These are phyloP conservation scores for Tylopilus vinaceipallidus DNA, from an alignment of 768 basidiomycete species.

Conservation along the genomic window DNA sequence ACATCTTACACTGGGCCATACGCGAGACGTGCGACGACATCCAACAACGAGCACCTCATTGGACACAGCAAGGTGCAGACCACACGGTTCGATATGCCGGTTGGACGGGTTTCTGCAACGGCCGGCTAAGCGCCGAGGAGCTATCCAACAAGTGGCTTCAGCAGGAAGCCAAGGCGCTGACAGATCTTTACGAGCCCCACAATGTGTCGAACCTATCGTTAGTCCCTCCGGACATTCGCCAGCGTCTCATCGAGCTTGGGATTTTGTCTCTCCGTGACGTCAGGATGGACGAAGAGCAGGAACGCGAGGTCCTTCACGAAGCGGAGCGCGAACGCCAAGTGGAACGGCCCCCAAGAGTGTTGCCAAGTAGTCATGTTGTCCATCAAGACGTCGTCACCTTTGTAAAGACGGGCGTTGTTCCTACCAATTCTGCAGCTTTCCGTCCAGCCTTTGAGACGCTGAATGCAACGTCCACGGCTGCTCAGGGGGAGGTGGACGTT, in stretches of 20 bases:
- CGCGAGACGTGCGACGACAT: constrained; percentile 43
- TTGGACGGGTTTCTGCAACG: constrained; percentile 15
- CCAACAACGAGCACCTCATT: constrained; percentile 38
- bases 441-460: constrained; percentile 14
- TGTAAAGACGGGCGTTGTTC: constrained; percentile 30
- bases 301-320: constrained; percentile 47
- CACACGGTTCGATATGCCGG: constrained; percentile 14
- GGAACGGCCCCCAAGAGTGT: constrained; percentile 33
- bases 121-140: neutral
- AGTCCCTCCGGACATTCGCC: constrained; percentile 9
- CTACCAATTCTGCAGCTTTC: constrained; percentile 18
- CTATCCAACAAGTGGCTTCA: constrained; percentile 36
- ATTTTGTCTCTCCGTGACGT: constrained; percentile 13
- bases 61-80: constrained; percentile 39
- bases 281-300: constrained; percentile 47
- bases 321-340: constrained; percentile 41
- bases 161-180: constrained; percentile 38
- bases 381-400: constrained; percentile 22
- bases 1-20: constrained; percentile 47
- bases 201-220: neutral
- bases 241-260: constrained; percentile 18
- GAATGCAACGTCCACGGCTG: neutral
- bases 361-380: constrained; percentile 22
- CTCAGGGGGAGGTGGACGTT: constrained; percentile 16
- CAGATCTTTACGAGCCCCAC: constrained; percentile 32